Conservation (phyloP, 179 eudicot species). For the Pouteria campechiana region DNA sequence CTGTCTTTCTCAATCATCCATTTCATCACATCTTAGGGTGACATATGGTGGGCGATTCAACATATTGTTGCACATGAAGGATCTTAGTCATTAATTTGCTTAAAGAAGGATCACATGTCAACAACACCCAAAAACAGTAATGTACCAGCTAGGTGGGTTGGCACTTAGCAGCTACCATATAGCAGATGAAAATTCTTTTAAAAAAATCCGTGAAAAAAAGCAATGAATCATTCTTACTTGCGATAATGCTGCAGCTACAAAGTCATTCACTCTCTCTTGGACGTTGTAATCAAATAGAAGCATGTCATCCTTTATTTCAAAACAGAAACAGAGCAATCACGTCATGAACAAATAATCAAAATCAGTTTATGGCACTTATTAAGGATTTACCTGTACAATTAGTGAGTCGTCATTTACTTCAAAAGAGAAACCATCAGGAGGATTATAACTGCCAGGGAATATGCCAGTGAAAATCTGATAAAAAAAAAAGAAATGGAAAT, state of each 20-base stretch:
- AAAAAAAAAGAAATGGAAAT: neutral
- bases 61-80: no score
- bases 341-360: neutral
- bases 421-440: slow-evolving; percentile 84
- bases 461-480: slow-evolving; percentile 77
- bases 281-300: slow-evolving; percentile 79
- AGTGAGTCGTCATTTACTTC: slow-evolving; percentile 78
- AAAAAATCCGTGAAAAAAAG: slow-evolving; percentile 1
- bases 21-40: no score
- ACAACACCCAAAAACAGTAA: no score
- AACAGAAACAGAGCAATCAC: neutral
- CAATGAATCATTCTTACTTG: slow-evolving; percentile 38
- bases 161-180: no score
- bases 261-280: slow-evolving; percentile 82
- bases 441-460: slow-evolving; percentile 73
- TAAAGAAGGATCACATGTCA: no score
- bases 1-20: no score
- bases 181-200: no score
- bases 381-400: slow-evolving; percentile 59
- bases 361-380: neutral
- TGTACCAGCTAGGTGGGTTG: no score
- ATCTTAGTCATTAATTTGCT: no score
- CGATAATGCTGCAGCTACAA: slow-evolving; percentile 77
- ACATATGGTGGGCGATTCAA: no score
- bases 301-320: slow-evolving; percentile 54